These are phyloP conservation scores for Botrytis byssoidea DNA, from an alignment of 2,329 filamentous ascomycete species.

Conservation along the genomic window DNA sequence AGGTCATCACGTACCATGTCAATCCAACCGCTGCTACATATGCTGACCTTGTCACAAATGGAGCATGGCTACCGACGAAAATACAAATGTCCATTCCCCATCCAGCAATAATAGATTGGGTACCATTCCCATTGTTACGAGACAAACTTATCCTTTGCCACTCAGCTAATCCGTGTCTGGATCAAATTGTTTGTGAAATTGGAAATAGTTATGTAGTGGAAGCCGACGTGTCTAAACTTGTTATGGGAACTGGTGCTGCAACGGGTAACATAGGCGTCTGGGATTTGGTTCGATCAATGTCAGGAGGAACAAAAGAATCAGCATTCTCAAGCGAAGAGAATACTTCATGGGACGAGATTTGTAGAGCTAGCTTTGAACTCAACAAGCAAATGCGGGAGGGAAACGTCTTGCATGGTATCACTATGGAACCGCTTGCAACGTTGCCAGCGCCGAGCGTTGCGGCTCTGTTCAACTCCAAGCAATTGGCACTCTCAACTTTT, in stretches of 20 bases:
- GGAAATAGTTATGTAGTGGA: constrained; percentile 19
- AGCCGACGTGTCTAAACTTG: constrained; percentile 12
- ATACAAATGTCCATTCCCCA: constrained; percentile 12
- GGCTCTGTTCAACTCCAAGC: constrained; percentile 6
- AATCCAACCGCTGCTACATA: constrained; percentile 15
- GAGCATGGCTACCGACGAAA: constrained; percentile 11
- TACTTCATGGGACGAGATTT: neutral
- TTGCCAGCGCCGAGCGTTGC: constrained; percentile 11
- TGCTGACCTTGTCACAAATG: neutral
- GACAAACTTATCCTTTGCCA: constrained; percentile 15
- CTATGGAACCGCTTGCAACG: neutral
- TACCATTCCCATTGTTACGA: constrained; percentile 15
- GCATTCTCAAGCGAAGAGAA: neutral
- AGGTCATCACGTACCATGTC: constrained; percentile 12
- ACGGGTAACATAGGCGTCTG: constrained; percentile 12
- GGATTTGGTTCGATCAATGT: constrained; percentile 12
- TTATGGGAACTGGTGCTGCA: neutral
- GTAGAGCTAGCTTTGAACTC: constrained; percentile 7
- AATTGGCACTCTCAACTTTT: neutral
- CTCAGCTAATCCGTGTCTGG: constrained; percentile 14
- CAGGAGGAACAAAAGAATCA: neutral
- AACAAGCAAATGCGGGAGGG: constrained; percentile 1
- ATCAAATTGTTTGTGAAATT: constrained; percentile 16
- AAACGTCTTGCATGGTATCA: neutral
- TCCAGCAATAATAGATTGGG: constrained; percentile 8